Percentiles rank a stretch among this genome's conserved stretches.
These are phyloP conservation scores for Aaosphaeria pasadenensis DNA, from an alignment of 2,329 filamentous ascomycete genomes.

Conservation along the genomic window DNA sequence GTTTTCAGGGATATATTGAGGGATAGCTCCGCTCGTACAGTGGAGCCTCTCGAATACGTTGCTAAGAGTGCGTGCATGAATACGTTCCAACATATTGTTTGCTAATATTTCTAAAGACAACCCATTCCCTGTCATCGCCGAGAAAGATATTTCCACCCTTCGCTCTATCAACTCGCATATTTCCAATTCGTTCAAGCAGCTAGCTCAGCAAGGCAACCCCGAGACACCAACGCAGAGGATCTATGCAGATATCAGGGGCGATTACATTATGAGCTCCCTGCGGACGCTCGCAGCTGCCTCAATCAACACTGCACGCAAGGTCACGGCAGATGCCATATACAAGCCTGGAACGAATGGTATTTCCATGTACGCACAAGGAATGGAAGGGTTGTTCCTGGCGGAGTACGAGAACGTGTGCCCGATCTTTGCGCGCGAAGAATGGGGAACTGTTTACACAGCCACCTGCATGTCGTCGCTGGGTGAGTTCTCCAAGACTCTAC, in stretches of 20 bases:
- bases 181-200: slow-evolving; percentile 54
- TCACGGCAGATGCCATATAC: slow-evolving; percentile 75
- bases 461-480: slow-evolving; percentile 76
- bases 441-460: slow-evolving; percentile 72
- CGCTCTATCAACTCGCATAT: slow-evolving; percentile 77
- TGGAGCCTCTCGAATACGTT: slow-evolving; percentile 89
- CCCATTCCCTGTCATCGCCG: slow-evolving; percentile 76
- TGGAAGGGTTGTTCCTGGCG: slow-evolving; percentile 82
- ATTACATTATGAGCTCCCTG: slow-evolving; percentile 78
- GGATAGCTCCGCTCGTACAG: slow-evolving; percentile 68
- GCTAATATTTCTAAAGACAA: slow-evolving; percentile 43
- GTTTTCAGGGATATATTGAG: slow-evolving; percentile 76
- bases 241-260: slow-evolving; percentile 81
- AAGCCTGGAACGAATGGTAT: slow-evolving; percentile 87
- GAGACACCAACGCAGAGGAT: slow-evolving; percentile 74
- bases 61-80: slow-evolving; percentile 66
- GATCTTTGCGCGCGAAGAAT: slow-evolving; percentile 83
- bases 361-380: slow-evolving; percentile 78
- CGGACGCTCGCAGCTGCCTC: slow-evolving; percentile 86
- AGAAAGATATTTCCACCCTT: slow-evolving; percentile 72
- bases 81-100: not conserved
- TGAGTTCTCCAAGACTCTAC: slow-evolving; percentile 80
- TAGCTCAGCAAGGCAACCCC: slow-evolving; percentile 43
- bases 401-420: slow-evolving; percentile 90
- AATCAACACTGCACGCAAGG: slow-evolving; percentile 71